These are phyloP conservation scores for Microstroma glucosiphilum DNA, from an alignment of 1,284 basidiomycete genomes.

Conservation along the genomic window DNA sequence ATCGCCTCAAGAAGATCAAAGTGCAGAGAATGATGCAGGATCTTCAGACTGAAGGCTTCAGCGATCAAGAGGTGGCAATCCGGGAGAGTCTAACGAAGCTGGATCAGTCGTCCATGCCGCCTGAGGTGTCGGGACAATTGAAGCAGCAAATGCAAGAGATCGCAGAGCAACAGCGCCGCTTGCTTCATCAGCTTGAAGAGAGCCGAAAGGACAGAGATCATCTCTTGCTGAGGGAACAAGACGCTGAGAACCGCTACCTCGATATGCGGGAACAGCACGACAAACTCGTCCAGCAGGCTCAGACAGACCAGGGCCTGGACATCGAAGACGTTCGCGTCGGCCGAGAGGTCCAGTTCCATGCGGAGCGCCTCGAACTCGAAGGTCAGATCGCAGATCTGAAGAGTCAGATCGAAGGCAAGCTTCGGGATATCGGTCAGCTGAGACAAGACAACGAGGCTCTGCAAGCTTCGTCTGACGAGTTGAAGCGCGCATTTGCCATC, in stretches of 20 bases:
- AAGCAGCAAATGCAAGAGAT: constrained; percentile 82
- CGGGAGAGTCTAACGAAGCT: constrained; percentile 75
- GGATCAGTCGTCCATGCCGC: constrained; percentile 58
- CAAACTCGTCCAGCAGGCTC: constrained; percentile 67
- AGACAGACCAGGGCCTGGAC: constrained; percentile 32
- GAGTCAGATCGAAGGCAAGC: constrained; percentile 80
- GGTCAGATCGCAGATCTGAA: constrained; percentile 83
- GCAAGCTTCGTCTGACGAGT: constrained; percentile 93
- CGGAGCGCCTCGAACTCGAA: constrained; percentile 36
- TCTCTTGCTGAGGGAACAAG: constrained; percentile 72
- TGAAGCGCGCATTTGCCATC: constrained; percentile 79
- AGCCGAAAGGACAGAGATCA: constrained; percentile 88
- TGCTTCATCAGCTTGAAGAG: constrained; percentile 58
- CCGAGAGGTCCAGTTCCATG: constrained; percentile 77
- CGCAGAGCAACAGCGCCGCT: constrained; percentile 80
- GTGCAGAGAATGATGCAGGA: constrained; percentile 99
- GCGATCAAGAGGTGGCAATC: constrained; percentile 87
- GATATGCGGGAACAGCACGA: constrained; percentile 89
- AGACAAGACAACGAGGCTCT: constrained; percentile 83
- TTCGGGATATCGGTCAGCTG: constrained; percentile 75
- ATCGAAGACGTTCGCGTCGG: constrained; percentile 72
- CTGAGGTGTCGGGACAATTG: constrained; percentile 72
- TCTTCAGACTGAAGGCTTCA: constrained; percentile 71
- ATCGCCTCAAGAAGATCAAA: constrained; percentile 98
- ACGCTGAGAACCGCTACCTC: constrained; percentile 74